Base-by-base conservation (phyloP, 352 stramenopile genomes). In the Phytophthora crassamura region DNA sequence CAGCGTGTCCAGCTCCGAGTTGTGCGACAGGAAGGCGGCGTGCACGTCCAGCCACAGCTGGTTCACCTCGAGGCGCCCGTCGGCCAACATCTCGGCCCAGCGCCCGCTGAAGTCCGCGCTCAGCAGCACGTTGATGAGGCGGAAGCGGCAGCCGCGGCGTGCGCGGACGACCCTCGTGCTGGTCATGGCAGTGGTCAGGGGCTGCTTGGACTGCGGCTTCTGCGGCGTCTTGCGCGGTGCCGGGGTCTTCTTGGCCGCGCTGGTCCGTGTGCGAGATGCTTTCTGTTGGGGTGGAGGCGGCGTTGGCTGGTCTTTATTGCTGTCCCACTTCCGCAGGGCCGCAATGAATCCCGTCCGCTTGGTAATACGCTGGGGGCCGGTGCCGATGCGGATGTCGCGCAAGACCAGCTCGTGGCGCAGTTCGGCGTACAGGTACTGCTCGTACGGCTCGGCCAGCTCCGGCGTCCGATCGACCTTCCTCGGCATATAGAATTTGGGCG, bases 61-160 rank as follows among this genome's bases (percentile, higher is more conserved):
- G 46, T 81, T 86, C 50, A 86, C 67, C 28, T 77, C 53, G 11
- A 72, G 20, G n/a, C 61, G 34, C 7, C 52, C 33, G 20, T 30
- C 34, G 66, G 64, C 32, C 10, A 46, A 39, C 77, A 89, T 88
- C 28, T 88, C 78, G 16, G 34, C 28, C 82, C 82, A 91, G 5
- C 80, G 78, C 6, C 51, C 49, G 42, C 75, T 80, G 40, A 88
- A 91, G 8, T 81, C 69, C 33, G 78, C 74, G 59, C 77, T 89
- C 22, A 89, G 60, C 36, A 91, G 63, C 39, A 87, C 77, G 50
- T 91, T 91, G 32, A 91, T 86, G 12, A 91, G 65, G 34, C 82
- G 82, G 64, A 91, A 91, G 48, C 80, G 80, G 42, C 82, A 91
- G 36, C 80, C 75, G 35, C 82, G 82, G 20, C 77, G 79, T 7